phyloP scores from a whole-genome alignment of 257 asterid species.

The Coffea canephora region DNA sequence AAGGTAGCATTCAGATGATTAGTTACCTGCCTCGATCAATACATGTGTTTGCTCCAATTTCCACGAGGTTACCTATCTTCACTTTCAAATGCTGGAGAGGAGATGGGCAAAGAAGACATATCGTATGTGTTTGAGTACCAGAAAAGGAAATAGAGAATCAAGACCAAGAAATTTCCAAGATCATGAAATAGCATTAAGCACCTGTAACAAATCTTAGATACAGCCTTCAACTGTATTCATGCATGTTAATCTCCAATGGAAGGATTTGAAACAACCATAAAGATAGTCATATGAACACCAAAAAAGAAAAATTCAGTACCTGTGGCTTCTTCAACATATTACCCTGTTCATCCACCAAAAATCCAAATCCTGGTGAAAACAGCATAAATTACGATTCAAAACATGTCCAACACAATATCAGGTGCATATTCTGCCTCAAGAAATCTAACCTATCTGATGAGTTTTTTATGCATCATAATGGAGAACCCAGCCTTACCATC shows the following conservation, averaged over 20 bases:
- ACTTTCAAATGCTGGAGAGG: conserved; percentile 56
- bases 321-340: conserved; percentile 87
- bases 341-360: conserved; percentile 67
- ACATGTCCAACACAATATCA: background rate
- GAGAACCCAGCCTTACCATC: conserved; percentile 55
- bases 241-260: background rate
- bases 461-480: background rate
- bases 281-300: background rate
- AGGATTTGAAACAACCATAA: background rate
- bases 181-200: background rate
- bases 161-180: background rate
- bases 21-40: conserved; percentile 91
- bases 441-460: background rate
- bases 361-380: conserved; percentile 71
- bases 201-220: background rate
- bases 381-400: background rate
- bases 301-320: conserved; percentile 30
- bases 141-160: background rate
- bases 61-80: conserved; percentile 75
- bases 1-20: background rate
- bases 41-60: conserved; percentile 90
- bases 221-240: background rate
- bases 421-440: background rate
- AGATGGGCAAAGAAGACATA: conserved; percentile 5
- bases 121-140: background rate